Conservation (phyloP, 805 yeast species). For the Zygoascus bituminiphila region DNA sequence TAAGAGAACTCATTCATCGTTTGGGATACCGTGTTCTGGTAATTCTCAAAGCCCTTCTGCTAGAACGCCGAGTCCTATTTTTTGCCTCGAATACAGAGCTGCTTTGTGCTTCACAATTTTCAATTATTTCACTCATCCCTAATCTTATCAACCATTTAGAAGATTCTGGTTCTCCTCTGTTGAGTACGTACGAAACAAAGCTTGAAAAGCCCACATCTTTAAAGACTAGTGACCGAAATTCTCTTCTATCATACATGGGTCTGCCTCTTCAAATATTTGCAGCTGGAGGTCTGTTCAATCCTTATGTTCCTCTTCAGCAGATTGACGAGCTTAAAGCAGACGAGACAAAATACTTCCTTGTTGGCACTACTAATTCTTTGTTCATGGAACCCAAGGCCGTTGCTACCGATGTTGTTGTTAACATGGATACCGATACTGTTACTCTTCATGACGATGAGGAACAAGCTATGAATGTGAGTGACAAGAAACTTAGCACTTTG, state of each 20-base stretch:
- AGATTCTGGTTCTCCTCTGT: slow-evolving; percentile 71
- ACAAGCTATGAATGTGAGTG: slow-evolving; percentile 39
- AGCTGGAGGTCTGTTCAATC: slow-evolving; percentile 80
- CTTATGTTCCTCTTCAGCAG: slow-evolving; percentile 92
- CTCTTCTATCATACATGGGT: slow-evolving; percentile 74
- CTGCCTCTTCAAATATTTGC: slow-evolving; percentile 82
- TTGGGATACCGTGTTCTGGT: slow-evolving; percentile 53
- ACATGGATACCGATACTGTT: slow-evolving; percentile 5
- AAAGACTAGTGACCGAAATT: slow-evolving; percentile 67
- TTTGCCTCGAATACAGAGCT: slow-evolving; percentile 74
- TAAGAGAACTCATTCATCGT: slow-evolving; percentile 53
- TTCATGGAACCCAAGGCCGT: slow-evolving; percentile 51
- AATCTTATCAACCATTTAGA: slow-evolving; percentile 62
- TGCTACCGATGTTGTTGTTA: slow-evolving; percentile 4
- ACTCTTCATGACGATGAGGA: slow-evolving; percentile 17
- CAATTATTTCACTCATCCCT: slow-evolving; percentile 77
- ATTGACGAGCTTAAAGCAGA: slow-evolving; percentile 57
- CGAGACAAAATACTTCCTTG: slow-evolving; percentile 54
- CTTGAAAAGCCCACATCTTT: slow-evolving; percentile 56
- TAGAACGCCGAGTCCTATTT: slow-evolving; percentile 67
- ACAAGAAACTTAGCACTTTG: slow-evolving; percentile 34
- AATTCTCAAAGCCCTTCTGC: slow-evolving; percentile 65
- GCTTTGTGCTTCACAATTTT: slow-evolving; percentile 75
- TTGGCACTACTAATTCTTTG: slow-evolving; percentile 85
- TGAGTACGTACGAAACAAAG: slow-evolving; percentile 45